These are phyloP conservation scores for Leccinum pachyderme DNA, from an alignment of 1,284 basidiomycete genomes.

Conservation along the genomic window DNA sequence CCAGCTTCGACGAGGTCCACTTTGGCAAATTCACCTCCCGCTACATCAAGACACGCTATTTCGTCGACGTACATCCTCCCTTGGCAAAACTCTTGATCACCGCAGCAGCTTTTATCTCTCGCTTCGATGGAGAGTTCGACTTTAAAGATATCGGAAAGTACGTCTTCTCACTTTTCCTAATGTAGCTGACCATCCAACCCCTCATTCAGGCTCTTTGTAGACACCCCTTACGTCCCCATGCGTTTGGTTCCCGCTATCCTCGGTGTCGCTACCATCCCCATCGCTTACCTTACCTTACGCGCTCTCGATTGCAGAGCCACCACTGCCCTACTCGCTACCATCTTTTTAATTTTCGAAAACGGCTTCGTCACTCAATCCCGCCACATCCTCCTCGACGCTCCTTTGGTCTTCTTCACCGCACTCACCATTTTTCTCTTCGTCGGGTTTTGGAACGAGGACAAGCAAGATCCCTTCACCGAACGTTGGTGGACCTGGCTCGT, in stretches of 20 bases:
- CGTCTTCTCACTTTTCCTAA: conserved; percentile 31
- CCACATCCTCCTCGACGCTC: conserved; percentile 96
- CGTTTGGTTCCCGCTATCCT: conserved; percentile 88
- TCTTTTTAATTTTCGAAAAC: conserved; percentile 97
- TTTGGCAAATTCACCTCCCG: conserved; percentile 94
- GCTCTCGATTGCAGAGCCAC: conserved; percentile 88
- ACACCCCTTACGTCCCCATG: conserved; percentile 96
- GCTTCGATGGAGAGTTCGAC: conserved; percentile 94
- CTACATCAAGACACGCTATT: conserved; percentile 88
- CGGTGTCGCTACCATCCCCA: conserved; percentile 85
- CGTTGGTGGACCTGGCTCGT: conserved; percentile 93
- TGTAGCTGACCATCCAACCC: neutral
- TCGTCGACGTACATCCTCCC: conserved; percentile 97
- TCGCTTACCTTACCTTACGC: conserved; percentile 93
- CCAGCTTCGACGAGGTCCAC: conserved; percentile 94
- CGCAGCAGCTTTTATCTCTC: conserved; percentile 81
- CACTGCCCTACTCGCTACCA: conserved; percentile 84
- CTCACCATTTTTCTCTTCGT: conserved; percentile 87
- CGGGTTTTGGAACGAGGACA: conserved; percentile 90
- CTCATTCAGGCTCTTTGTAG: conserved; percentile 65
- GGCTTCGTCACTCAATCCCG: conserved; percentile 94
- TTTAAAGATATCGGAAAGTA: conserved; percentile 97
- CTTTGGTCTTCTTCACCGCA: conserved; percentile 96
- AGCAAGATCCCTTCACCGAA: conserved; percentile 74
- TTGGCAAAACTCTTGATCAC: conserved; percentile 96